These are phyloP conservation scores for Parathielavia hyrcaniae DNA, from an alignment of 495 filamentous ascomycete species.

Conservation along the genomic window DNA sequence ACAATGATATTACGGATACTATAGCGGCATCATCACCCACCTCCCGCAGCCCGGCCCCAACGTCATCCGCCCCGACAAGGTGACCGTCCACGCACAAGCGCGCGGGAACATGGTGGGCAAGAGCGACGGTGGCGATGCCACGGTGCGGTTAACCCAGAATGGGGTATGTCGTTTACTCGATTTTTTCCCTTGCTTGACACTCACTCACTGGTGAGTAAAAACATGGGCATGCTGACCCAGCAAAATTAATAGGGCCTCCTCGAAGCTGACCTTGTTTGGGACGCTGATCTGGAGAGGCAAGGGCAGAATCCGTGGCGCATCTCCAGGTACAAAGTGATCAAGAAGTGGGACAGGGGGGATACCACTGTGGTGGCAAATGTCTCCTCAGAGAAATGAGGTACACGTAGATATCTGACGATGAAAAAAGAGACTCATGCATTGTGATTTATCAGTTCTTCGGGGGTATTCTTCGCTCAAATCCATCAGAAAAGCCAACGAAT, in stretches of 20 bases:
- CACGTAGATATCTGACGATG: too few relatives aligned
- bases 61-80: slow-evolving; percentile 20
- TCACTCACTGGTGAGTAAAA: neutral
- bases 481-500: neutral
- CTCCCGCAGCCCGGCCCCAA: slow-evolving; percentile 23
- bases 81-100: slow-evolving; percentile 16
- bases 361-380: neutral
- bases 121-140: slow-evolving; percentile 5
- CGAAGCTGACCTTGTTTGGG: slow-evolving; percentile 22
- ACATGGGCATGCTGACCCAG: neutral
- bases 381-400: neutral
- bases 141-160: slow-evolving; percentile 22
- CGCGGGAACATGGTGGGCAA: slow-evolving; percentile 17
- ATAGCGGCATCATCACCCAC: slow-evolving; percentile 23
- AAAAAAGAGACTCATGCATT: neutral
- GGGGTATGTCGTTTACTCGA: slow-evolving; percentile 22
- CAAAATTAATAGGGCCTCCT: slow-evolving; percentile 11
- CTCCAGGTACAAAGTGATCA: slow-evolving; percentile 19
- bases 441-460: neutral
- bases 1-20: slow-evolving; percentile 8
- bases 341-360: slow-evolving; percentile 13
- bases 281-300: slow-evolving; percentile 24
- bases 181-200: neutral
- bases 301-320: slow-evolving; percentile 32
- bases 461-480: neutral